Percentiles rank a stretch among this genome's conserved stretches.
These are phyloP conservation scores for Penicillium sp. DNA, from an alignment of 2,329 filamentous ascomycete species.

Conservation along the genomic window DNA sequence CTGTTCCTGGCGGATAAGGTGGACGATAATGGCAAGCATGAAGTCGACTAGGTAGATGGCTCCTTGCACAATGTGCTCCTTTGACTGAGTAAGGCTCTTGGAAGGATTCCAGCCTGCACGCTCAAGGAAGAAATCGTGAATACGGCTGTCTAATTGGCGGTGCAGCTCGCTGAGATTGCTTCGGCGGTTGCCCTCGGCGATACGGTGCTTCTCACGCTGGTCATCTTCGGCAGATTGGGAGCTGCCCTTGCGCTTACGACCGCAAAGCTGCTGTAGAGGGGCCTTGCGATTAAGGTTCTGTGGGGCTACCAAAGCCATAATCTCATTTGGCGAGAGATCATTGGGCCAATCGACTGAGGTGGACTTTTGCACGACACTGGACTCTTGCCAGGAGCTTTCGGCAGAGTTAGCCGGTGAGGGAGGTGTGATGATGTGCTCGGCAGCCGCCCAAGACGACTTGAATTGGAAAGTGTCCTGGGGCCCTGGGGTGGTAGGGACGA, in stretches of 20 bases:
- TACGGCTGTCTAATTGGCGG: slow-evolving; percentile 38
- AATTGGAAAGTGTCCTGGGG: slow-evolving; percentile 36
- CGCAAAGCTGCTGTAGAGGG: slow-evolving; percentile 40
- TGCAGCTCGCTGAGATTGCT: slow-evolving; percentile 42
- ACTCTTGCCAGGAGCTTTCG: slow-evolving; percentile 38
- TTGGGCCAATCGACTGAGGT: slow-evolving; percentile 32
- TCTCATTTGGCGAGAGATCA: slow-evolving; percentile 33
- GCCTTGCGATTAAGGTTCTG: slow-evolving; percentile 40
- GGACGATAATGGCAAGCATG: slow-evolving; percentile 37
- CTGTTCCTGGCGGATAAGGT: slow-evolving; percentile 37
- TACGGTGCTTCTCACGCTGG: slow-evolving; percentile 42
- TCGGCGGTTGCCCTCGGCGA: slow-evolving; percentile 41
- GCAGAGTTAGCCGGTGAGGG: slow-evolving; percentile 40
- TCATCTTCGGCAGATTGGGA: slow-evolving; percentile 35
- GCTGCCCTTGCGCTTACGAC: slow-evolving; percentile 40
- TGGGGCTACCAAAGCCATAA: slow-evolving; percentile 37
- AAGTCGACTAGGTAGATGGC: slow-evolving; percentile 41
- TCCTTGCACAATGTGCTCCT: slow-evolving; percentile 42
- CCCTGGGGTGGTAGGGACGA: slow-evolving; percentile 34
- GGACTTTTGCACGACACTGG: slow-evolving; percentile 30
- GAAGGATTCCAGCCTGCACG: slow-evolving; percentile 41
- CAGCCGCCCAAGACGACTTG: slow-evolving; percentile 32
- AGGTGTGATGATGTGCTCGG: slow-evolving; percentile 33
- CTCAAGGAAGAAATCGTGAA: slow-evolving; percentile 41
- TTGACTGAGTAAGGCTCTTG: slow-evolving; percentile 42